Conservation (phyloP, 2,329 filamentous ascomycete genomes). For the Exophiala oligosperma region DNA sequence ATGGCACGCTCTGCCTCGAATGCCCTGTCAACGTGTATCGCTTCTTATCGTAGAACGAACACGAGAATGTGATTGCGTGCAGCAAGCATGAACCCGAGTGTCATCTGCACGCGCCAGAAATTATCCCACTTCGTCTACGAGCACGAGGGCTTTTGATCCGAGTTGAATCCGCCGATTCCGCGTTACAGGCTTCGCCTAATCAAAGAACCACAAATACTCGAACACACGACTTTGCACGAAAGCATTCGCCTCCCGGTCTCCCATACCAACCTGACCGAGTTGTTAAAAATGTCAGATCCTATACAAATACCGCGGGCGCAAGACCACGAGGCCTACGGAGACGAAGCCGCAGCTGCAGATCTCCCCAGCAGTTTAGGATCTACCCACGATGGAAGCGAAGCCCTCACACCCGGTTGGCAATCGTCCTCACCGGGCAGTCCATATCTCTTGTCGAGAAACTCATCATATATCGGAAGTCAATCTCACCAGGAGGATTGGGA, state of each 20-base stretch:
- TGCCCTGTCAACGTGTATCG: not conserved
- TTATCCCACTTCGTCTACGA: too few species aligned
- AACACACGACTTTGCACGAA: too few species aligned
- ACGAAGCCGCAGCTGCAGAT: constrained; percentile 25
- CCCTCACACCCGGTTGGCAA: constrained; percentile 43
- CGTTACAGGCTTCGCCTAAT: too few species aligned
- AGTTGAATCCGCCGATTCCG: too few species aligned
- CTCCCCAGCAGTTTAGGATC: constrained; percentile 16
- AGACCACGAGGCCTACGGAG: constrained; percentile 25
- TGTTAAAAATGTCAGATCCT: constrained; percentile 31
- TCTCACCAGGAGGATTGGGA: constrained; percentile 90
- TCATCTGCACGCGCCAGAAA: not conserved
- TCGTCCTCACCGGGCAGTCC: constrained; percentile 49
- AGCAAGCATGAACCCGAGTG: not conserved
- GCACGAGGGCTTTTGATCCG: too few species aligned
- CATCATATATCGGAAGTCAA: constrained; percentile 80
- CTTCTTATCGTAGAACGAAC: too few species aligned
- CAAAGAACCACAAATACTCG: too few species aligned
- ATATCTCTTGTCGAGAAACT: constrained; percentile 66
- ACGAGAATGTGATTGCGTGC: not conserved
- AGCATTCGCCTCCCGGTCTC: not conserved
- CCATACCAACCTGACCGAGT: not conserved
- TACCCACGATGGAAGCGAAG: constrained; percentile 20
- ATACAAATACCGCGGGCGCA: constrained; percentile 29
- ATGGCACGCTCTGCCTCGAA: too few species aligned